Percentiles rank a stretch among this genome's conserved stretches.
Conservation (phyloP, 371 early-diverging fungal genomes). For the Haplosporangium sp. region DNA sequence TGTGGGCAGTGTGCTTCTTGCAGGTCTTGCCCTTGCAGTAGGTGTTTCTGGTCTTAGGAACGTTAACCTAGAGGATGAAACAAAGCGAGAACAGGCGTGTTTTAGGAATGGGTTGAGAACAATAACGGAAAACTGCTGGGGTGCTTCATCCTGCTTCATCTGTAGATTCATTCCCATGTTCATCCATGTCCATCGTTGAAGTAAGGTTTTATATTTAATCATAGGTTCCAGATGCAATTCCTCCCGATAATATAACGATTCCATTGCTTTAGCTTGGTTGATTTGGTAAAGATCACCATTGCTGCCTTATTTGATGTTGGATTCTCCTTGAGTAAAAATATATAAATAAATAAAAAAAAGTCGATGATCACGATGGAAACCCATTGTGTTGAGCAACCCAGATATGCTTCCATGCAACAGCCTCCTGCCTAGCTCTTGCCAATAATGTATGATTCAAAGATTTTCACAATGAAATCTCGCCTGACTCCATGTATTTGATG, state of each 20-base stretch:
- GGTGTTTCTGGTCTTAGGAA: conserved; percentile 66
- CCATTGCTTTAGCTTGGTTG: background rate
- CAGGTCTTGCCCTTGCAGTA: conserved; percentile 97
- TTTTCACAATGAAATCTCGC: background rate
- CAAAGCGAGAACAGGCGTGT: background rate
- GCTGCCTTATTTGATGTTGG: conserved; percentile 8
- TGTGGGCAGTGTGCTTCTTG: conserved; percentile 98
- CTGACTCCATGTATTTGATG: background rate
- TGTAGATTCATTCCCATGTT: background rate
- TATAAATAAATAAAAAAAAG: background rate
- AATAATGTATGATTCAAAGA: background rate
- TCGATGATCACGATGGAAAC: background rate
- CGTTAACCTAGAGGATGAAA: conserved; percentile 14
- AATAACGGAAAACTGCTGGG: background rate
- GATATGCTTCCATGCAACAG: background rate
- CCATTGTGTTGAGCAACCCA: too few relatives aligned
- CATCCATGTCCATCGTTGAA: background rate
- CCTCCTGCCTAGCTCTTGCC: background rate
- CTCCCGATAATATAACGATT: background rate
- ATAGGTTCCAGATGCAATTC: conserved; percentile 12
- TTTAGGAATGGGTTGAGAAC: background rate
- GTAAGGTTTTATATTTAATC: background rate
- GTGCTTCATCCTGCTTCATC: too few relatives aligned
- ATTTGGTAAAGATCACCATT: background rate
- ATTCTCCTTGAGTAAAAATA: background rate